phyloP scores from a whole-genome alignment of 2,329 filamentous ascomycete genomes.

The Stylonectria norvegica region DNA sequence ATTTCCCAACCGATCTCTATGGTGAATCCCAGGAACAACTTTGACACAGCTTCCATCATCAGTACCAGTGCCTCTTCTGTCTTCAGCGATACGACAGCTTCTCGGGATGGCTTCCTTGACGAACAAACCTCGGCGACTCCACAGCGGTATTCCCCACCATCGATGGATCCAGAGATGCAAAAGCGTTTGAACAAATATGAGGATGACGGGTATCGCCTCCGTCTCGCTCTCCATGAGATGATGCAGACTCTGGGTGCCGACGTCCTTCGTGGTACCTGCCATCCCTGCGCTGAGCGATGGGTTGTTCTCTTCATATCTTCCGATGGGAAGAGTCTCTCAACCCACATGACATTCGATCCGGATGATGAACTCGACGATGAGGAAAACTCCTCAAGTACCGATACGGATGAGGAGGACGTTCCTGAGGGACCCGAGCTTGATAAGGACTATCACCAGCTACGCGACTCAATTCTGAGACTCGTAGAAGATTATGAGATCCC shows the following conservation, averaged over 20 bases:
- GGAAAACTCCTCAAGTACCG: conserved; percentile 57
- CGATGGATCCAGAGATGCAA: conserved; percentile 43
- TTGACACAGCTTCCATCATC: conserved; percentile 66
- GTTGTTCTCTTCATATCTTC: conserved; percentile 74
- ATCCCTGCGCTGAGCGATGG: conserved; percentile 82
- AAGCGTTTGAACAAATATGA: conserved; percentile 52
- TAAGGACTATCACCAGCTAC: conserved; percentile 76
- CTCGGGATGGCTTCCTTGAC: conserved; percentile 61
- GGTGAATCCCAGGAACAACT: conserved; percentile 50
- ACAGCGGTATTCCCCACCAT: conserved; percentile 53
- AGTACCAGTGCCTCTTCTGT: conserved; percentile 71
- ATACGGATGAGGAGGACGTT: conserved; percentile 59
- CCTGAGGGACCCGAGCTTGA: conserved; percentile 62
- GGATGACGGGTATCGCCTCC: conserved; percentile 63
- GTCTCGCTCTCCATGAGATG: conserved; percentile 69
- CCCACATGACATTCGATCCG: conserved; percentile 68
- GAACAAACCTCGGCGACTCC: conserved; percentile 48
- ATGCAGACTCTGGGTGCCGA: conserved; percentile 62
- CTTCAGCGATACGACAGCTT: conserved; percentile 64
- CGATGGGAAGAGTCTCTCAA: conserved; percentile 66
- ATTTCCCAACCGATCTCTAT: conserved; percentile 67
- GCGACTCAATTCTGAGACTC: conserved; percentile 75
- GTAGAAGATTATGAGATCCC: conserved; percentile 81
- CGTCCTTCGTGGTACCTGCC: conserved; percentile 62
- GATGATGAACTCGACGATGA: conserved; percentile 66